Conservation (phyloP, 176 grass and related monocot genomes). For the Poa annua region DNA sequence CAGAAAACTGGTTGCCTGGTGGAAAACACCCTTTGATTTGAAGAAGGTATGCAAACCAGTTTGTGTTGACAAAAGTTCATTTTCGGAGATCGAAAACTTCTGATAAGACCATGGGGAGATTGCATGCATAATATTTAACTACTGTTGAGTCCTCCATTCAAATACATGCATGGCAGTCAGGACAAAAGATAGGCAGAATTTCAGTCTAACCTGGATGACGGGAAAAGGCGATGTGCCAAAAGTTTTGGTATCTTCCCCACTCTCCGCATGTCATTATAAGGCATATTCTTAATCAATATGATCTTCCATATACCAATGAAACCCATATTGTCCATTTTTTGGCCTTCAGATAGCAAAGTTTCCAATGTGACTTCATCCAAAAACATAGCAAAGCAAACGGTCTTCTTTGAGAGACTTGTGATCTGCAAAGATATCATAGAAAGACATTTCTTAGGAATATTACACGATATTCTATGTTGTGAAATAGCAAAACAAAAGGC, state of each 20-base stretch:
- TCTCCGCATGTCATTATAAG: conserved; percentile 90
- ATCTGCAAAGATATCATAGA: conserved; percentile 60
- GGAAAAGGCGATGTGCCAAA: conserved; percentile 92
- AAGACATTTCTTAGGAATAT: conserved; percentile 29
- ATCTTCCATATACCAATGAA: conserved; percentile 97
- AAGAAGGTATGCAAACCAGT: background rate
- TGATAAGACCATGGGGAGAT: conserved; percentile 8
- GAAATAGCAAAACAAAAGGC: conserved; percentile 25
- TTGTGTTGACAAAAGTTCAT: background rate
- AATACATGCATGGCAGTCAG: background rate
- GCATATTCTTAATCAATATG: conserved; percentile 91
- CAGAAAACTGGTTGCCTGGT: background rate
- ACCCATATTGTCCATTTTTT: conserved; percentile 71
- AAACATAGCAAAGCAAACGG: conserved; percentile 99
- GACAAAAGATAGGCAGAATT: conserved; percentile 26
- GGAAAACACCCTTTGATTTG: background rate
- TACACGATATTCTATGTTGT: background rate
- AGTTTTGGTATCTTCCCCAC: conserved; percentile 98
- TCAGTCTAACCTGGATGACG: conserved; percentile 78
- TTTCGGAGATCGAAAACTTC: background rate
- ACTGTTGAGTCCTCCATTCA: background rate
- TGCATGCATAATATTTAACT: background rate
- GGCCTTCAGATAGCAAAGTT: conserved; percentile 89
- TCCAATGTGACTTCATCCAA: conserved; percentile 88
- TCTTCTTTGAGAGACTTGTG: conserved; percentile 92